Evolutionary conservation across 1,284 basidiomycete genomes (phyloP).

Genomic region (Malassezia furfur): DNA sequence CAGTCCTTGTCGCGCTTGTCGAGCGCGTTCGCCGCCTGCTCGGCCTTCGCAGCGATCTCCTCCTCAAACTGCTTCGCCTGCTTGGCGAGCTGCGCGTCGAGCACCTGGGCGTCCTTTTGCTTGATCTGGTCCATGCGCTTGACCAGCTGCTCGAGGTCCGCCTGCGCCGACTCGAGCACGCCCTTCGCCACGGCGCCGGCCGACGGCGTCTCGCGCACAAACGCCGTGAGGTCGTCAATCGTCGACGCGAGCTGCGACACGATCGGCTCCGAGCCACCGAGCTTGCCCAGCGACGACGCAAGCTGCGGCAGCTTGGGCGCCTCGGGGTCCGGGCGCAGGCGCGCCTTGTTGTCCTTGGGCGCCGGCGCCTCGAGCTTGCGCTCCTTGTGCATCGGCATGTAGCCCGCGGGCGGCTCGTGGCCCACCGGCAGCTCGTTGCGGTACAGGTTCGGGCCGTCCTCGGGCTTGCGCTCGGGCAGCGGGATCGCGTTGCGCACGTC

Average conservation of each 20-base stretch:
- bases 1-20: constrained; percentile 78
- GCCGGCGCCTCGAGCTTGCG: constrained; percentile 35
- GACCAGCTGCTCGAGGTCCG: constrained; percentile 71
- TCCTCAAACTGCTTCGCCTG: constrained; percentile 66
- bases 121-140: constrained; percentile 70
- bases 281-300: constrained; percentile 67
- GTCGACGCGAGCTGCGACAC: constrained; percentile 82
- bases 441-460: constrained; percentile 18
- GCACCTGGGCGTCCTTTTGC: constrained; percentile 65
- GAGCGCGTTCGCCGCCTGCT: constrained; percentile 71
- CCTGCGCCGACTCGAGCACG: constrained; percentile 54
- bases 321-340: constrained; percentile 34
- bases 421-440: constrained; percentile 28
- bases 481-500: neutral
- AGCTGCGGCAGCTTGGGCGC: constrained; percentile 57
- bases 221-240: constrained; percentile 82
- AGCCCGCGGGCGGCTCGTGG: constrained; percentile 33
- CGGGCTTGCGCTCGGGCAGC: constrained; percentile 25
- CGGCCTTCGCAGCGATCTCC: constrained; percentile 71
- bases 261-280: constrained; percentile 72
- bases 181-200: constrained; percentile 56
- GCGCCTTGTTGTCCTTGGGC: constrained; percentile 20
- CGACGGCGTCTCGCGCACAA: constrained; percentile 54
- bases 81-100: constrained; percentile 61
- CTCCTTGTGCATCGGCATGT: constrained; percentile 24